A percentile compares a stretch with the other conserved stretches of the same genome.
These are phyloP conservation scores for Acarospora socialis DNA, from an alignment of 2,329 filamentous ascomycete species.

Conservation along the genomic window DNA sequence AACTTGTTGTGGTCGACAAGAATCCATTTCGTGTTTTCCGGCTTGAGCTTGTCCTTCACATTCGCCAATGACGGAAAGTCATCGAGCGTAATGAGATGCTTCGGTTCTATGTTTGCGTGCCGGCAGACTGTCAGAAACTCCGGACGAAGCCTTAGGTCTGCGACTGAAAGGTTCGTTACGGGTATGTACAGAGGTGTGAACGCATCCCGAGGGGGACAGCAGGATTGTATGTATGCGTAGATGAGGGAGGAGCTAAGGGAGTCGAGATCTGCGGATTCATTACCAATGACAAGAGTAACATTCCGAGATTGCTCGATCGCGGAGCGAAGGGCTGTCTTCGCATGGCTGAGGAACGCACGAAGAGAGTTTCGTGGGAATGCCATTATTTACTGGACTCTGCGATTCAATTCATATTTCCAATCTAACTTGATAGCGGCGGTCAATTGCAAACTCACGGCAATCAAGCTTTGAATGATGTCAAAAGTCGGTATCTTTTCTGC, in stretches of 20 bases:
- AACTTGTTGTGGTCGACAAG: constrained; percentile 36
- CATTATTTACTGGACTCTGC: no score
- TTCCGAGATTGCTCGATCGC: constrained; percentile 26
- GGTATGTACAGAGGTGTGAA: constrained; percentile 38
- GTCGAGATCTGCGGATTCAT: constrained; percentile 46
- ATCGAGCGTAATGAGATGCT: constrained; percentile 36
- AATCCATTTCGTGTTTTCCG: constrained; percentile 32
- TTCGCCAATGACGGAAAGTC: constrained; percentile 27
- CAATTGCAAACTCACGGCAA: no score
- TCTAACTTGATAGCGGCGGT: no score
- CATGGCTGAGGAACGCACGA: constrained; percentile 30
- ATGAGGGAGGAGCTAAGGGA: constrained; percentile 47
- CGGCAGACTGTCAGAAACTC: constrained; percentile 44
- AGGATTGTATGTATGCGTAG: constrained; percentile 44
- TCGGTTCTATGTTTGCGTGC: constrained; percentile 33
- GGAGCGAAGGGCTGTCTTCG: constrained; percentile 28
- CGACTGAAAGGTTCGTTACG: constrained; percentile 41
- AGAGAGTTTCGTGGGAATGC: constrained; percentile 32
- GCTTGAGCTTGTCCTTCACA: constrained; percentile 22
- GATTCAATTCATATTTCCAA: no score
- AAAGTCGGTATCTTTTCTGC: no score
- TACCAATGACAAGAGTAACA: constrained; percentile 38
- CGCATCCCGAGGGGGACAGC: constrained; percentile 24
- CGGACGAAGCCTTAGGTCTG: constrained; percentile 41
- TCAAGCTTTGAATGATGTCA: no score